Percentiles rank a stretch among this genome's conserved stretches.
Evolutionary conservation across 2,329 filamentous ascomycete genomes (phyloP).

Genomic region (Neofusicoccum ribis): DNA sequence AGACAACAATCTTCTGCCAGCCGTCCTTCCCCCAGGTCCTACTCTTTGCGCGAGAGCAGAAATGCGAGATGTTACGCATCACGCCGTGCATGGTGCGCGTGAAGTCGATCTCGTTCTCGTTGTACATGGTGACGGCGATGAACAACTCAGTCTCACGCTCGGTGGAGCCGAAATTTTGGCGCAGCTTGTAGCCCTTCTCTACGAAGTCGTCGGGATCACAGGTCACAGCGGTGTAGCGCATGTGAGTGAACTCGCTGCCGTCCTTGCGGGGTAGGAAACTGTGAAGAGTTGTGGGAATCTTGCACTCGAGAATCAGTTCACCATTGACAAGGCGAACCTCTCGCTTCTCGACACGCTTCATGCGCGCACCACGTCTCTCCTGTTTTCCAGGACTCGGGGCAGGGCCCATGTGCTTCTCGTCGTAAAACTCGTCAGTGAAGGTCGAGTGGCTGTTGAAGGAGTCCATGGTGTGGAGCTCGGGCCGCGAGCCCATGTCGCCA

Average conservation of each 20-base stretch:
- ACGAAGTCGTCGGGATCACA: slow-evolving; percentile 96
- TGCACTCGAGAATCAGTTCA: slow-evolving; percentile 96
- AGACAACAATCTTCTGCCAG: slow-evolving; percentile 99
- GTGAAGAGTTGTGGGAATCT: slow-evolving; percentile 97
- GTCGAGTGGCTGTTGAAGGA: slow-evolving; percentile 64
- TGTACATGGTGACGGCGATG: slow-evolving; percentile 98
- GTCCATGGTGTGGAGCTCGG: slow-evolving; percentile 62
- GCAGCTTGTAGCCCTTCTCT: slow-evolving; percentile 82
- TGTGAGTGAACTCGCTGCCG: slow-evolving; percentile 95
- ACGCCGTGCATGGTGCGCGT: slow-evolving; percentile 98
- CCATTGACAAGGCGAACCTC: slow-evolving; percentile 97
- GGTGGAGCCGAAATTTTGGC: slow-evolving; percentile 83
- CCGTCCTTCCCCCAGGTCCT: slow-evolving; percentile 95
- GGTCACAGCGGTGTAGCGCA: slow-evolving; percentile 98
- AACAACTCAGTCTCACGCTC: slow-evolving; percentile 90
- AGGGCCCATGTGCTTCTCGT: slow-evolving; percentile 78
- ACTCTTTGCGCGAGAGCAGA: slow-evolving; percentile 88
- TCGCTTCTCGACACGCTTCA: slow-evolving; percentile 86
- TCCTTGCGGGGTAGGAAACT: slow-evolving; percentile 92
- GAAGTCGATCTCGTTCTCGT: slow-evolving; percentile 95
- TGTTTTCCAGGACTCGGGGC: slow-evolving; percentile 79
- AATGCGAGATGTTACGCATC: slow-evolving; percentile 97
- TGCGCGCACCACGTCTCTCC: slow-evolving; percentile 79
- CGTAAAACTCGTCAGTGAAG: slow-evolving; percentile 52
- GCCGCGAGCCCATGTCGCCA: slow-evolving; percentile 51